Base-by-base conservation (phyloP, 2,329 filamentous ascomycete genomes). In the Penicillium glabrum region DNA sequence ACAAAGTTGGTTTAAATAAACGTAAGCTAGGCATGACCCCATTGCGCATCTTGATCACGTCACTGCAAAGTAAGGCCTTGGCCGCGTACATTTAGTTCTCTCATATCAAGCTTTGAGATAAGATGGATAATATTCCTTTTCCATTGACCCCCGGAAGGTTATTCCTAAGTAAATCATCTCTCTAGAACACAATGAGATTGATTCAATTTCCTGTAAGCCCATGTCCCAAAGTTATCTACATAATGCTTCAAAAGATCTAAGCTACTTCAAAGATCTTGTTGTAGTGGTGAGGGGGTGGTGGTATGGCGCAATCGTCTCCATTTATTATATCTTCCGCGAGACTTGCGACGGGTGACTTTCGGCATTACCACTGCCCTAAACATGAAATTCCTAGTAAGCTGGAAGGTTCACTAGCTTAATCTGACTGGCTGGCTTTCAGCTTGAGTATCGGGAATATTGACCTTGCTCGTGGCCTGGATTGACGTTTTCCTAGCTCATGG, bases 291-390 rank as follows among this genome's bases (percentile, higher is more conserved):
- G 47, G 47, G 47, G 47, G 33, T 39, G 14, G 46, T 35, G 31
- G 39, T 39, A 50, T 50, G 33, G 47, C 47, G 47, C 47, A 41
- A 50, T 50, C 37, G 35, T 50, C 33, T 39, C 47, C 47, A 41
- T 39, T 27, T 50, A 50, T 50, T 50, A 37, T 50, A 50, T 50
- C 47, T 50, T 50, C 47, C 47, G 33, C 47, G 16, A 50, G 37
- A 50, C 33, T 33, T 24, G 16, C 33, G 23, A 50, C 47, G 21
- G 21, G 29, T 33, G 23, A 26, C 23, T 24, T 23, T 19, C 23
- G 39, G 39, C 19, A 41, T 50, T 35, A 6, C 1, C 27, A 16
- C 7, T 13, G 23, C 14, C 21, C 21, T 31, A 11, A 8, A 39
- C 16, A 35, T 37, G 14, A 26, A 27, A 16, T 6, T 3, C 9